Percentiles rank a stretch among this genome's conserved stretches.
Evolutionary conservation across 345 rosid genomes (phyloP).

Genomic region (Physaria fendleri): DNA sequence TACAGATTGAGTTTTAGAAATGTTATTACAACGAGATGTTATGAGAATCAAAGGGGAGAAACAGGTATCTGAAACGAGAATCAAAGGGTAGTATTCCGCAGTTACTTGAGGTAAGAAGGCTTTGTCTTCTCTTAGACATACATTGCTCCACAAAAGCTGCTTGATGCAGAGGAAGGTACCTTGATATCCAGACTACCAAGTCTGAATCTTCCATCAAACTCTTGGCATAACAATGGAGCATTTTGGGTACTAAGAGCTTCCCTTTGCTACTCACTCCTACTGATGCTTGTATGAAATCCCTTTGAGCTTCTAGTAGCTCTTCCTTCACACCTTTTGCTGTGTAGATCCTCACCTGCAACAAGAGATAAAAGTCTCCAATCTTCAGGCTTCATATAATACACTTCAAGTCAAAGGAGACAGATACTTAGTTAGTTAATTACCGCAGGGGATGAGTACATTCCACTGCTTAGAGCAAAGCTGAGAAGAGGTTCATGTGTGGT

Average conservation of each 20-base stretch:
- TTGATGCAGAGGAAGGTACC: constrained; percentile 71
- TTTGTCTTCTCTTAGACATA: constrained; percentile 62
- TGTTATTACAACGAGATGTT: constrained; percentile 6
- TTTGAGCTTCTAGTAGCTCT: constrained; percentile 74
- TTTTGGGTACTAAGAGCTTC: constrained; percentile 76
- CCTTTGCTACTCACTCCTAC: constrained; percentile 90
- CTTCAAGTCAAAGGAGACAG: neutral
- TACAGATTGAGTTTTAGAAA: neutral
- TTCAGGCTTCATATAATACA: neutral
- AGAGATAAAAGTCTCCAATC: neutral
- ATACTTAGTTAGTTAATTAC: constrained; percentile 37
- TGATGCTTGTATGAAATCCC: constrained; percentile 69
- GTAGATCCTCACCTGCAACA: constrained; percentile 68
- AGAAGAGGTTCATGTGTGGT: constrained; percentile 61
- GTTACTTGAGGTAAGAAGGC: constrained; percentile 59
- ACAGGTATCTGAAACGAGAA: constrained; percentile 72
- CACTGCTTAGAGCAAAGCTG: constrained; percentile 75
- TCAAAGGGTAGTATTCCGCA: constrained; percentile 79
- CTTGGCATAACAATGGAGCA: constrained; percentile 79
- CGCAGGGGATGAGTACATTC: constrained; percentile 93
- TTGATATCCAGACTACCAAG: constrained; percentile 80
- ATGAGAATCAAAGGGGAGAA: constrained; percentile 57
- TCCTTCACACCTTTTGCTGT: constrained; percentile 61
- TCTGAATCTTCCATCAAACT: constrained; percentile 64
- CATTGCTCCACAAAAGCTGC: constrained; percentile 82